phyloP scores from a whole-genome alignment of 2,329 filamentous ascomycete genomes.

The Plectosphaerella plurivora region DNA sequence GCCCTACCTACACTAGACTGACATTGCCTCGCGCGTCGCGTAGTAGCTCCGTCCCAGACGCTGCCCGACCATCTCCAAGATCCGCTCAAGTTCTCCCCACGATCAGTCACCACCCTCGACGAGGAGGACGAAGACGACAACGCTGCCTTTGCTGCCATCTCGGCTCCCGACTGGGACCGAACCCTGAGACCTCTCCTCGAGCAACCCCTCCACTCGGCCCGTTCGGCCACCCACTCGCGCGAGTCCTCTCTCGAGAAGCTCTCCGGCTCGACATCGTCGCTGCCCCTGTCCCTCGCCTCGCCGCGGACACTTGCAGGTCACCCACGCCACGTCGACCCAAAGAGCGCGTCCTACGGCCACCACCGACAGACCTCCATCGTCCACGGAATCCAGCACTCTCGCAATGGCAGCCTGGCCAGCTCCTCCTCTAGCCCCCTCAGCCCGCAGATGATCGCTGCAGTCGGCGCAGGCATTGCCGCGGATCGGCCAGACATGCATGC shows the following conservation, averaged over 20 bases:
- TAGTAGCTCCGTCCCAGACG: conserved; percentile 54
- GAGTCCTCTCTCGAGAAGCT: conserved; percentile 56
- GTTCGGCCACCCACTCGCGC: conserved; percentile 47
- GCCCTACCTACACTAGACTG: conserved; percentile 3
- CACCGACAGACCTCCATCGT: conserved; percentile 97
- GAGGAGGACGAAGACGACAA: conserved; percentile 47
- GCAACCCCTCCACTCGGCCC: conserved; percentile 17
- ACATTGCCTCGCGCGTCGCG: conserved; percentile 9
- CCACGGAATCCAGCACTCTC: conserved; percentile 87
- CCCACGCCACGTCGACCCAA: conserved; percentile 46
- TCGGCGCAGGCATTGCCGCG: conserved; percentile 48
- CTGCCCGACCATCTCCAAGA: conserved; percentile 52
- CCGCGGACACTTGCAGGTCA: conserved; percentile 34
- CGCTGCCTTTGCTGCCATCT: conserved; percentile 11
- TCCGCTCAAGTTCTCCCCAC: conserved; percentile 46
- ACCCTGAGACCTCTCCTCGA: conserved; percentile 46
- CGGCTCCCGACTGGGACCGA: conserved; percentile 36
- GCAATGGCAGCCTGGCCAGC: conserved; percentile 83
- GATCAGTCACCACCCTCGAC: conserved; percentile 46
- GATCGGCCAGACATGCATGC: conserved; percentile 49
- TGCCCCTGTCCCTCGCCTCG: conserved; percentile 22
- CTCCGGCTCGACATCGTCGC: conserved; percentile 24
- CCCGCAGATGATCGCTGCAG: conserved; percentile 76
- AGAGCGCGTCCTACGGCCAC: conserved; percentile 66
- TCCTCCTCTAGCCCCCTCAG: conserved; percentile 80